Base-by-base conservation (phyloP, 805 yeast genomes). In the Lachancea thermotolerans region DNA sequence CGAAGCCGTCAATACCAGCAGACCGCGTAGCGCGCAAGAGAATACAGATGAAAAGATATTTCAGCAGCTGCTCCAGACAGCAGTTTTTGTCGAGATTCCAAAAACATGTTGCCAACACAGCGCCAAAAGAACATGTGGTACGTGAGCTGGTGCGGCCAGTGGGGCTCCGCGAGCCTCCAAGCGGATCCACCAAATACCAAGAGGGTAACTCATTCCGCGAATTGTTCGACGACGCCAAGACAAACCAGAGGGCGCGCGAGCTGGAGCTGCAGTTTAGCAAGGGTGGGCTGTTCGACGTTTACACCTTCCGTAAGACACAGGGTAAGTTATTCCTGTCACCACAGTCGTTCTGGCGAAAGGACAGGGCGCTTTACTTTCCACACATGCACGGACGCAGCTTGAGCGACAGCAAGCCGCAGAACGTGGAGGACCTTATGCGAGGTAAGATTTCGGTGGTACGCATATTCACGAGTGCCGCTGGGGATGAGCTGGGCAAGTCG, bases 301-400 rank as follows among this genome's bases (percentile, higher is more conserved):
- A 77, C 55, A 72, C 76, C 2, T 82, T 78, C 58, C 70, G 82
- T 40, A 82, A 82, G 54, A 85, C 91, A 2, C 76, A 80, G 33
- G 99, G 98, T 18, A 88, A 89, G 65, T 72, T 90, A 50, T 93
- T 89, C 68, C 69, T 74, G 14, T 77, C 96, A 0, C 98, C 98
- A 1, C 71, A 76, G n/a, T 77, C 89, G 1, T 82, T 77, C 54
- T 90, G 91, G 75, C 77, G 76, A 48, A 66, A 71, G 10, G 90
- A 85, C 7, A 82, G 76, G 57, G 73, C 97, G 0, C 66, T 79
- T 39, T 93, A 78, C 60, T 87, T 93, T 67, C 96, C 98, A 9
- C 89, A 89, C 58, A 70, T 91, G 48, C 60, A 66, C 21, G 91
- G 82, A 0, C 71, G 70, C 17, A 71, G 81, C 1, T 59, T 88